Conservation (phyloP, 1,284 basidiomycete genomes). For the Phlebopus sp. region DNA sequence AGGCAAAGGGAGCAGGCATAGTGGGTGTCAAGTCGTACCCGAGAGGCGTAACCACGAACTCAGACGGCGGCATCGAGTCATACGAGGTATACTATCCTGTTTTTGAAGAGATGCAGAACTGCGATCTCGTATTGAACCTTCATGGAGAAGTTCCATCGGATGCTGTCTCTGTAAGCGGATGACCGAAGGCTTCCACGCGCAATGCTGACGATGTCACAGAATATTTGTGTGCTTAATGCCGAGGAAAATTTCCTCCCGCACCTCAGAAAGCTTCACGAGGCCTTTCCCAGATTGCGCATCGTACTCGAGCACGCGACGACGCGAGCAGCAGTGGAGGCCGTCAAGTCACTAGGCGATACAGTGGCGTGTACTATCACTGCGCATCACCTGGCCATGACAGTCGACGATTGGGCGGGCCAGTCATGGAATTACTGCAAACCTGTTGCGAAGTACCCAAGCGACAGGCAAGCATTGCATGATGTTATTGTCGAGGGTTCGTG, state of each 20-base stretch:
- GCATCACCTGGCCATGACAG: slow-evolving; percentile 92
- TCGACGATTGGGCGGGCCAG: slow-evolving; percentile 98
- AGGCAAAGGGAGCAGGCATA: slow-evolving; percentile 85
- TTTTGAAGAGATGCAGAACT: slow-evolving; percentile 93
- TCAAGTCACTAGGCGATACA: slow-evolving; percentile 80
- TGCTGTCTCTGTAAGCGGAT: slow-evolving; percentile 57
- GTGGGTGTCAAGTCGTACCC: slow-evolving; percentile 98
- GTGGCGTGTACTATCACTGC: slow-evolving; percentile 98
- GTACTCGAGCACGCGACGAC: slow-evolving; percentile 99
- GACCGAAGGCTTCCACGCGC: slow-evolving; percentile 1
- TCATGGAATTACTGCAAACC: slow-evolving; percentile 98
- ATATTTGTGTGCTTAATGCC: slow-evolving; percentile 93
- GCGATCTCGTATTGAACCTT: slow-evolving; percentile 92
- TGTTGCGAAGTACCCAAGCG: slow-evolving; percentile 94
- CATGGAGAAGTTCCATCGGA: slow-evolving; percentile 99
- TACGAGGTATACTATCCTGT: slow-evolving; percentile 95
- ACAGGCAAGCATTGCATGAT: slow-evolving; percentile 81
- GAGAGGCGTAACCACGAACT: slow-evolving; percentile 97
- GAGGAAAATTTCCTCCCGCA: slow-evolving; percentile 91
- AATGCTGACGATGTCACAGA: slow-evolving; percentile 43
- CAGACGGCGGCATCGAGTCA: slow-evolving; percentile 94
- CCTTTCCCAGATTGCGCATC: slow-evolving; percentile 92
- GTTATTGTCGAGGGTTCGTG: slow-evolving; percentile 74
- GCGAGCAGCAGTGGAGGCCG: slow-evolving; percentile 88
- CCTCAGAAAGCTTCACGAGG: slow-evolving; percentile 76